Conservation (phyloP, 441 rosid genomes). For the Raphanus hybrid region DNA sequence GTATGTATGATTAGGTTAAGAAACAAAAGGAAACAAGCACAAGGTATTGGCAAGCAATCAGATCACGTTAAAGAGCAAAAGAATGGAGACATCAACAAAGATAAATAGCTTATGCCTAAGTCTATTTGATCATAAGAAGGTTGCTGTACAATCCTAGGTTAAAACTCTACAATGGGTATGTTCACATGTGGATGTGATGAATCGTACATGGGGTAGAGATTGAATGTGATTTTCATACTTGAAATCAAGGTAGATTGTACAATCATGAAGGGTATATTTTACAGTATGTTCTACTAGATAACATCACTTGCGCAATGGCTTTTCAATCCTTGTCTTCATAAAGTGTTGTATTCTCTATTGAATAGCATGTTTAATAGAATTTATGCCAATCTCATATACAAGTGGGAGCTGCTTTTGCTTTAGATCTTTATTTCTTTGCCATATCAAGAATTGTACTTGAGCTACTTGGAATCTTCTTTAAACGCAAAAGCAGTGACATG, state of each 20-base stretch:
- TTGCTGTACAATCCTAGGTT: too few species aligned
- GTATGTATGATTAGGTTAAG: too few species aligned
- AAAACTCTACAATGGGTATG: conserved; percentile 20
- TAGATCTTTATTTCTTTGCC: conserved; percentile 24
- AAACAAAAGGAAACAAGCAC: too few species aligned
- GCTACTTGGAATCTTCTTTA: conserved; percentile 37
- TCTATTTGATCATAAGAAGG: too few species aligned
- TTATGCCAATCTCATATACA: conserved; percentile 28
- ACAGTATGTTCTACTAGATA: background rate
- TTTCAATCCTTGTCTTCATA: background rate
- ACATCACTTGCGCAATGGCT: background rate
- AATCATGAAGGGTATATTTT: conserved; percentile 23
- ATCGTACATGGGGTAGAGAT: background rate
- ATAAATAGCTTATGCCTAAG: too few species aligned
- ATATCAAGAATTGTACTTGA: conserved; percentile 18
- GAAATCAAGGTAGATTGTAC: background rate
- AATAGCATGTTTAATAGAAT: conserved; percentile 12
- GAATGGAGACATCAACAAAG: too few species aligned
- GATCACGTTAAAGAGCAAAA: too few species aligned
- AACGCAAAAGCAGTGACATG: conserved; percentile 2
- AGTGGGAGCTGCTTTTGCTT: conserved; percentile 39
- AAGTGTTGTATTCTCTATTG: conserved; percentile 6
- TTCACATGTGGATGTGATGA: background rate
- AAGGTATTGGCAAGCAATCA: too few species aligned
- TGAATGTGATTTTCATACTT: background rate